Evolutionary conservation across 2,329 filamentous ascomycete species (phyloP).

Genomic region (Fusarium anthophilum): DNA sequence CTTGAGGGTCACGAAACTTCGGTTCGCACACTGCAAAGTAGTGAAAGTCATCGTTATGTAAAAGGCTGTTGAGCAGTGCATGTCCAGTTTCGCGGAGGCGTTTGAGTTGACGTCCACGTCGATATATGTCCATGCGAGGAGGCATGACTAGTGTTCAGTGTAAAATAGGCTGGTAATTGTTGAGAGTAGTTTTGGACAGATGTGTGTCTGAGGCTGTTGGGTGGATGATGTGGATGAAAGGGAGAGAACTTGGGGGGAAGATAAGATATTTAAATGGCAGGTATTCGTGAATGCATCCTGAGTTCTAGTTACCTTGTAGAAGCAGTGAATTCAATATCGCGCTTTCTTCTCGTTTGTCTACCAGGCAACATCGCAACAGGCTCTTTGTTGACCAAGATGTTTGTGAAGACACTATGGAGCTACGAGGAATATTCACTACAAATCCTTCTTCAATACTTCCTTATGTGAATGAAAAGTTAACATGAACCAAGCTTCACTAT

Average conservation of each 20-base stretch:
- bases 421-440: rapidly evolving
- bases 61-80: background rate
- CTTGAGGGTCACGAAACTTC: background rate
- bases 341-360: background rate
- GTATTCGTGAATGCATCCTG: background rate
- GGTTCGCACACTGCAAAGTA: background rate
- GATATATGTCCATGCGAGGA: background rate
- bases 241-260: background rate
- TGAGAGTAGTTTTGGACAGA: too few species aligned
- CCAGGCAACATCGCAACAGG: background rate
- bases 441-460: rapidly evolving
- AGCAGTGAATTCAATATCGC: background rate
- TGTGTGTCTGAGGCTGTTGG: background rate
- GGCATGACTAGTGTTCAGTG: background rate
- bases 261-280: background rate
- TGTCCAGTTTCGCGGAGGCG: rapidly evolving
- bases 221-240: background rate
- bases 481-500: rapidly evolving
- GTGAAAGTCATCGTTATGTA: background rate
- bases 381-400: background rate
- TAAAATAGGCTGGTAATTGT: background rate
- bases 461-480: rapidly evolving
- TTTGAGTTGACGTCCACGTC: background rate
- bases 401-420: background rate
- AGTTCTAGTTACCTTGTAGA: background rate